Evolutionary conservation across 2,329 filamentous ascomycete species (phyloP), one percentile per base, ranked within the genome.

Genomic region (Blastomyces emzantsi): DNA sequence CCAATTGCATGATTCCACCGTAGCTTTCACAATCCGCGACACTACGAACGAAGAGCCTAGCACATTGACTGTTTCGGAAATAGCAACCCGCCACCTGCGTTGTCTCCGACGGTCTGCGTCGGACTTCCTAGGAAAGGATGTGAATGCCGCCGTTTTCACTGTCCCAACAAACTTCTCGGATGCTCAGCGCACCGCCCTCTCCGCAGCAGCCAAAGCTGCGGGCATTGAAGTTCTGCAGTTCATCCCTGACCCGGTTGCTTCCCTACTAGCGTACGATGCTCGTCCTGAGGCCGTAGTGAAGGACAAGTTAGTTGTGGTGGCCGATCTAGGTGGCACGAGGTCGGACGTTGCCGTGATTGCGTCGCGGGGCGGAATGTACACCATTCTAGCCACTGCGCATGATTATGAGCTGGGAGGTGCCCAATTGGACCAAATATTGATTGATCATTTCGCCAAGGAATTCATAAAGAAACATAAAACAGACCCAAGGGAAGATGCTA

Each of bases 361-460:
- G 67, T 96, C 90, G 72, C 87, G 93, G 76, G 92, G 92, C 67
- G 94, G 94, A 74, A 93, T 97, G 82, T 97, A 97, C 83, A 97
- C 91, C 65, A 87, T 97, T 71, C 83, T 99, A 64, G 92, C 94
- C 25, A 96, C 93, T 15, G 86, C 89, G 39, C 94, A 97, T 80
- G 94, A 99, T 81, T 97, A 96, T 79, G 92, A 97, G 73, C 90
- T 93, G 69, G 87, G 90, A 63, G 94, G 94, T 73, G 83, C 86
- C 45, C 87, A 92, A 69, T 83, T 99, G 64, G 94, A 99, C 80
- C 85, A 94, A 75, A 89, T 93, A 60, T 83, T 99, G 64, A 90
- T 96, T 75, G 93, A 99, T 75, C 88, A 97, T 82, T 97, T 97
- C 71, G 90, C 93, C 70, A 99, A 99, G 83, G 94, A 99, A 79